phyloP scores from a whole-genome alignment of 371 early-diverging fungal genomes.

The Saksenaea oblongispora region DNA sequence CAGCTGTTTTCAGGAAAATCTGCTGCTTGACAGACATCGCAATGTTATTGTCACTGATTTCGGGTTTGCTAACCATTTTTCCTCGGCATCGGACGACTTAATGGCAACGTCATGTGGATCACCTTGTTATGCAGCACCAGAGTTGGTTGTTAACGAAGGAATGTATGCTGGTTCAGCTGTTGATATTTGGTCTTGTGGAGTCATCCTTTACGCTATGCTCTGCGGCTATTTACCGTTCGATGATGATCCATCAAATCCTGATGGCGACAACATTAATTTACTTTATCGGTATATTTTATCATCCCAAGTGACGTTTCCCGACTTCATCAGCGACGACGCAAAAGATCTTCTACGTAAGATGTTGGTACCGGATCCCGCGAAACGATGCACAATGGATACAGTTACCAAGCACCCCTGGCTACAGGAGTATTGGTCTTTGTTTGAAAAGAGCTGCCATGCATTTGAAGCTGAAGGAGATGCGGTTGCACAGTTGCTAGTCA shows the following conservation, averaged over 20 bases:
- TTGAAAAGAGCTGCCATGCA: conserved; percentile 10
- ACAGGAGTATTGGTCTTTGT: conserved; percentile 4
- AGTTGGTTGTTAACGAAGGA: conserved; percentile 93
- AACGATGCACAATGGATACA: conserved; percentile 50
- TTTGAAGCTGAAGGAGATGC: conserved; percentile 14
- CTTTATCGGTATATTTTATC: conserved; percentile 69
- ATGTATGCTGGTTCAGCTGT: conserved; percentile 95
- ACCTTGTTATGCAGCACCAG: conserved; percentile 98
- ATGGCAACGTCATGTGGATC: conserved; percentile 94
- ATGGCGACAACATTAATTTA: conserved; percentile 64
- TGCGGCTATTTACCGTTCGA: conserved; percentile 85
- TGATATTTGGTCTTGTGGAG: conserved; percentile 96
- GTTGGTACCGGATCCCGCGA: conserved; percentile 59
- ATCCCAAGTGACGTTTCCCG: conserved; percentile 58
- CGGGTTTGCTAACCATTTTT: conserved; percentile 96
- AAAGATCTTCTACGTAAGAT: conserved; percentile 54
- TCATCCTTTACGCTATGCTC: conserved; percentile 82
- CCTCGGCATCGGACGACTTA: conserved; percentile 62
- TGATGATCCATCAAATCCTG: conserved; percentile 79
- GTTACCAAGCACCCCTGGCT: conserved; percentile 53
- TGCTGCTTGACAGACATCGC: conserved; percentile 81
- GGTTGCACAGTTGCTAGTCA: conserved; percentile 5
- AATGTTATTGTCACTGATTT: conserved; percentile 98
- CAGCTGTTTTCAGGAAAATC: conserved; percentile 91
- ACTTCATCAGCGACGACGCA: conserved; percentile 50